Base-by-base conservation (phyloP, 768 basidiomycete species). In the Hericium coralloides region DNA sequence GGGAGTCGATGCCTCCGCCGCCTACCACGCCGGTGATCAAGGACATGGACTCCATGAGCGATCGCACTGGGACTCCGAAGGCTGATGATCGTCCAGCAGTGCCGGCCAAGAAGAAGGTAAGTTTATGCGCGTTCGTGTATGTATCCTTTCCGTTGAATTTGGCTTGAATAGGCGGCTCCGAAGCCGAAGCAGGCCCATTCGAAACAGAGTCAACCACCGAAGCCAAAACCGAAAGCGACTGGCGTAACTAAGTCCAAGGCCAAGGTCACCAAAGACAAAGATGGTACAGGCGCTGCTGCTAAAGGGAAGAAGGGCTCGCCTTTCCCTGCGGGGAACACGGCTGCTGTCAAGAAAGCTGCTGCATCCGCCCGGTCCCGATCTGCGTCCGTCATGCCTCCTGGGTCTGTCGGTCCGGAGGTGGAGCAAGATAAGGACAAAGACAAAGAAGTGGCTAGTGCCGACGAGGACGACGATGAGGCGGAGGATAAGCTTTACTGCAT, bases 401-500 rank as follows among this genome's bases (percentile, higher is more conserved):
- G 72, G 48, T 72, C 74, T 17, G 72, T 67, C 18, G 76, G 71
- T 2, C 67, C 70, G 26, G 71, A 78, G 49, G 68, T 69, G 39
- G 71, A 76, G 20, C 78, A 76, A 47, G 84, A 79, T 56, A 77
- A 76, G 39, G 76, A 79, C 4, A 73, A 72, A 43, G 83, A 83
- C 37, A 81, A 62, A 20, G 70, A 72, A 4, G 60, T 65, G 38
- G 64, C 56, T 25, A 67, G 64, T 25, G 70, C 71, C 25, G 72
- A 66, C 37, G 73, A 74, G 55, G 68, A 74, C 14, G 75, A 72
- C n/a, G 71, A 70, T 14, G 69, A 73, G n/a, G 67, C 63, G 48
- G 78, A 89, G 63, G 84, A 88, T 64, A 84, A 87, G 68, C 69
- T 93, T 52, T 95, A 95, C 64, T 95, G 93, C 65, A 74, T 95